phyloP scores from a whole-genome alignment of 139 green algal species.

The Coccomyxa sp. region DNA sequence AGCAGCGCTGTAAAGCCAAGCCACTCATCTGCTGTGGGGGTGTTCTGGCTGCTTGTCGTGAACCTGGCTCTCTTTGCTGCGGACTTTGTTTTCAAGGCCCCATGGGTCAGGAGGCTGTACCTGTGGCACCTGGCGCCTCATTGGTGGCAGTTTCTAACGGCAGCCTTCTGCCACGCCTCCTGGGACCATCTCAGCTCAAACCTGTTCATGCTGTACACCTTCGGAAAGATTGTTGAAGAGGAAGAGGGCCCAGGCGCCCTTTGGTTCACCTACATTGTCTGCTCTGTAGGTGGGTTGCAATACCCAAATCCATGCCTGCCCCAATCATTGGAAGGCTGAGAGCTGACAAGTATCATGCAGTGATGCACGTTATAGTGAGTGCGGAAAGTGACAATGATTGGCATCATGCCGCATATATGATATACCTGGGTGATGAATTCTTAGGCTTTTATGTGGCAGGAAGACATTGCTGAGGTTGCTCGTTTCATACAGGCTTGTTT shows the following conservation, averaged over 20 bases:
- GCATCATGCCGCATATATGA: no score
- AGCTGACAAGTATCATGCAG: no score
- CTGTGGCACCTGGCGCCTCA: neutral
- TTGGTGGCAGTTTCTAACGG: conserved; percentile 28
- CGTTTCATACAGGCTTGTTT: no score
- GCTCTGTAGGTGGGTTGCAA: conserved; percentile 41
- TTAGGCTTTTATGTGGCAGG: no score
- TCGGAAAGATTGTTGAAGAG: conserved; percentile 52
- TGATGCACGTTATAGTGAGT: no score
- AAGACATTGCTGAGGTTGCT: no score
- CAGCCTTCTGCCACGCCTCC: conserved; percentile 40
- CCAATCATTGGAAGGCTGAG: no score
- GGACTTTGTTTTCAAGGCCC: neutral
- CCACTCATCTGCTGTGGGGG: neutral
- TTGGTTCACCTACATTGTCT: conserved; percentile 54
- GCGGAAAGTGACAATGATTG: no score
- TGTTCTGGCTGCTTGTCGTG: conserved; percentile 24
- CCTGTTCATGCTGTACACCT: conserved; percentile 67
- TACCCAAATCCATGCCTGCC: no score
- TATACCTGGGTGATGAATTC: no score
- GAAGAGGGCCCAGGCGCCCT: conserved; percentile 55
- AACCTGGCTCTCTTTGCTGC: conserved; percentile 28
- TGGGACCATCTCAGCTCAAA: conserved; percentile 55
- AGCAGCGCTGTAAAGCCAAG: no score
- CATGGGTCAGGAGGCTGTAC: neutral